Percentiles rank a stretch among this genome's conserved stretches.
Conservation (phyloP, 352 stramenopile species). For the Thraustotheca clavata region DNA sequence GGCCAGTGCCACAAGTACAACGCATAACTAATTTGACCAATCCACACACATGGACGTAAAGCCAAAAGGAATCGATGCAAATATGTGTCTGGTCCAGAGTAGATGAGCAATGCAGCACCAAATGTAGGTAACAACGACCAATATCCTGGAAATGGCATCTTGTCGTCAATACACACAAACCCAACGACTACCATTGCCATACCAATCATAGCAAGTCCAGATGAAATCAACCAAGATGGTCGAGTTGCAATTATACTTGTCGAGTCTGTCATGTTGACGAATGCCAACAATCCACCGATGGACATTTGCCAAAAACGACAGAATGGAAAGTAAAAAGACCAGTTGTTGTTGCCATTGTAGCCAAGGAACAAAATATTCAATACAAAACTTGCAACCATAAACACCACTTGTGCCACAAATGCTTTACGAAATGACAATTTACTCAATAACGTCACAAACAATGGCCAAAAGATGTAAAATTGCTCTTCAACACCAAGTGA, state of each 20-base stretch:
- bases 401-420: background rate
- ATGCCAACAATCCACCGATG: slow-evolving; percentile 13
- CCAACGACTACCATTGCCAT: background rate
- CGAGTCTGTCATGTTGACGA: background rate
- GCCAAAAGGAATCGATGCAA: slow-evolving; percentile 7
- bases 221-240: background rate
- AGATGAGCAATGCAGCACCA: background rate
- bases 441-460: background rate
- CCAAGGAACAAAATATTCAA: slow-evolving; percentile 9
- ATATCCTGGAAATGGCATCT: slow-evolving; percentile 7
- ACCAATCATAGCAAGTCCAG: background rate
- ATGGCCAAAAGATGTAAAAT: slow-evolving; percentile 22
- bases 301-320: slow-evolving; percentile 21
- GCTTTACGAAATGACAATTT: background rate
- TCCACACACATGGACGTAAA: background rate
- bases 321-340: slow-evolving; percentile 20
- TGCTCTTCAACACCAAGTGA: slow-evolving; percentile 22
- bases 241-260: background rate
- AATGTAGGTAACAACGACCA: slow-evolving; percentile 16
- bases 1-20: slow-evolving; percentile 22
- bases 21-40: slow-evolving; percentile 19
- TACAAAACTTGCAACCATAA: slow-evolving; percentile 8
- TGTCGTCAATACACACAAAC: slow-evolving; percentile 10
- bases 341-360: slow-evolving; percentile 5
- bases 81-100: background rate